These are phyloP conservation scores for Globisporangium polare DNA, from an alignment of 352 stramenopile species.

Conservation along the genomic window DNA sequence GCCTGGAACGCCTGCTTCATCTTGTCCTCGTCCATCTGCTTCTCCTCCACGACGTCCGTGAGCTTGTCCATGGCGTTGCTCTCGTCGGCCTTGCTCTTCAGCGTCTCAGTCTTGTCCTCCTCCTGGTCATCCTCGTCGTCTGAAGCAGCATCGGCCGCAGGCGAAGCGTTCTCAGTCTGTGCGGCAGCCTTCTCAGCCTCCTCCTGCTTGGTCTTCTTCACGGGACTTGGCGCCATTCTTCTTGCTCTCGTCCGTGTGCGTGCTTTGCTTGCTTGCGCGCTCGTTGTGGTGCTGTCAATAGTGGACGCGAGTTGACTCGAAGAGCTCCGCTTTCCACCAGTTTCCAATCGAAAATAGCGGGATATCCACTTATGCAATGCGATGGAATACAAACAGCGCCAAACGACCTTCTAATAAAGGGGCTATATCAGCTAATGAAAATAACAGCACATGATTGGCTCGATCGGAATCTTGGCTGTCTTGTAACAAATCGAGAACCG, in stretches of 20 bases:
- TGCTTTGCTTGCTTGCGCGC: slow-evolving; percentile 5
- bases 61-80: slow-evolving; percentile 82
- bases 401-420: background rate
- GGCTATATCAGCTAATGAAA: background rate
- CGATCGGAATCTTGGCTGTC: background rate
- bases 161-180: slow-evolving; percentile 7
- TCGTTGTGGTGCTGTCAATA: slow-evolving; percentile 1
- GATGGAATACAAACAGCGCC: too few species aligned
- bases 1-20: slow-evolving; percentile 80
- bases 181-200: slow-evolving; percentile 14
- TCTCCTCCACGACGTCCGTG: slow-evolving; percentile 82
- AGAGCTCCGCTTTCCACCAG: background rate
- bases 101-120: slow-evolving; percentile 34
- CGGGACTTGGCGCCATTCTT: slow-evolving; percentile 36
- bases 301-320: background rate
- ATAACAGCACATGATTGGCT: slow-evolving; percentile 4
- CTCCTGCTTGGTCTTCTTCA: slow-evolving; percentile 30
- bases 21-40: slow-evolving; percentile 87
- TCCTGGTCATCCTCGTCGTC: slow-evolving; percentile 57
- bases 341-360: background rate
- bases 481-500: too few species aligned
- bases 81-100: slow-evolving; percentile 82
- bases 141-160: slow-evolving; percentile 27
- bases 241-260: background rate
- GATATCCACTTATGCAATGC: background rate